These are phyloP conservation scores for Suillus cothurnatus DNA, from an alignment of 768 basidiomycete species.

Conservation along the genomic window DNA sequence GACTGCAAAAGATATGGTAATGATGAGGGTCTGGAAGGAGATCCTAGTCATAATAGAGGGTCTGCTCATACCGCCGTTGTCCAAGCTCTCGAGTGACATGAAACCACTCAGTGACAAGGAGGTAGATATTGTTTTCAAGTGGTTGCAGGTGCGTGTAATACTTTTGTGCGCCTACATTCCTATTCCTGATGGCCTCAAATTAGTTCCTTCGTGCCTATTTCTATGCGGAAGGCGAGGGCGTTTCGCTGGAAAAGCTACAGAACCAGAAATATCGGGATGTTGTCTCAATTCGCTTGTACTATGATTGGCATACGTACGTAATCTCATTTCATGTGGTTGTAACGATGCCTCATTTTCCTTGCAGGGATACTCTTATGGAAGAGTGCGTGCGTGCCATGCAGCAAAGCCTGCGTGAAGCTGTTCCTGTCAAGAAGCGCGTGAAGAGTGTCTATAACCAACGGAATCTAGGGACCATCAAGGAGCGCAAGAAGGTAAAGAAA, in stretches of 20 bases:
- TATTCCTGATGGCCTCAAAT: conserved; percentile 8
- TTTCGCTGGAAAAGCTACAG: conserved; percentile 83
- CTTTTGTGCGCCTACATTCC: background rate
- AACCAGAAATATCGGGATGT: conserved; percentile 95
- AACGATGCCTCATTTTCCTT: conserved; percentile 13
- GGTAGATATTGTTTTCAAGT: conserved; percentile 98
- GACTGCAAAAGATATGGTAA: conserved; percentile 86
- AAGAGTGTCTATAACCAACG: conserved; percentile 93
- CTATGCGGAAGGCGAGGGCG: conserved; percentile 90
- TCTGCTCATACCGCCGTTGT: conserved; percentile 87
- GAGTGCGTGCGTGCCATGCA: conserved; percentile 97
- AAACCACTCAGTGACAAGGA: conserved; percentile 93
- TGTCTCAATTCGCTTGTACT: conserved; percentile 88
- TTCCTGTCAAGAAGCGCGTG: conserved; percentile 81
- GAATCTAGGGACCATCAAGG: conserved; percentile 94
- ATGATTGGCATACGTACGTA: conserved; percentile 91
- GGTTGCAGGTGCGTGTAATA: conserved; percentile 75
- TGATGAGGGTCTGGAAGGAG: conserved; percentile 96
- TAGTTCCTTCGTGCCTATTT: conserved; percentile 96
- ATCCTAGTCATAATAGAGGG: conserved; percentile 84
- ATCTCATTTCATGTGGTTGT: conserved; percentile 4
- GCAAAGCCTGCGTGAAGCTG: conserved; percentile 71
- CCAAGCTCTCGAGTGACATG: conserved; percentile 85
- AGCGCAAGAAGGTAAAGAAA: conserved; percentile 91
- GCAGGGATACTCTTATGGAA: conserved; percentile 83